Percentiles rank a stretch among this genome's conserved stretches.
phyloP scores from a whole-genome alignment of 1,139 yeast species.

The Meyerozyma guilliermondii region DNA sequence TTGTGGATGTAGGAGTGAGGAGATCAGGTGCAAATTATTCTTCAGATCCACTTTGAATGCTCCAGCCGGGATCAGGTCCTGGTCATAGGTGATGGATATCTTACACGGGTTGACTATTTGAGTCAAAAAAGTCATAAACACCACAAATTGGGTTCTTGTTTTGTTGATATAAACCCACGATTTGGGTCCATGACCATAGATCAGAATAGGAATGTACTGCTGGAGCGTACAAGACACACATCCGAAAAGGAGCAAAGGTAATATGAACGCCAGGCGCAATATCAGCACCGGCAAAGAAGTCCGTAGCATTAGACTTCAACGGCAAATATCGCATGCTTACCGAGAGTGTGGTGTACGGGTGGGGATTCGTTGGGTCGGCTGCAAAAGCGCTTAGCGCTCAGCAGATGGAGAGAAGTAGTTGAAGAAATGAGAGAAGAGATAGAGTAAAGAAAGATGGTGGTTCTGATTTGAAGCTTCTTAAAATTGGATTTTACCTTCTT shows the following conservation, averaged over 20 bases:
- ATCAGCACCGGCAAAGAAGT: slow-evolving; percentile 4
- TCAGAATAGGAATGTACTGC: slow-evolving; percentile 31
- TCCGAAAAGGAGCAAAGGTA: slow-evolving; percentile 39
- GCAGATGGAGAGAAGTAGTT: neutral
- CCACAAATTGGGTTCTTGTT: slow-evolving; percentile 49
- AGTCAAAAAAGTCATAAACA: slow-evolving; percentile 40
- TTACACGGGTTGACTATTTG: slow-evolving; percentile 37
- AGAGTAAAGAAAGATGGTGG: no score
- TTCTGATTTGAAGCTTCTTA: no score
- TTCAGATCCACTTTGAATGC: slow-evolving; percentile 13
- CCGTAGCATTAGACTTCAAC: neutral
- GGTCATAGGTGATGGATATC: slow-evolving; percentile 38
- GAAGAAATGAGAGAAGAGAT: neutral
- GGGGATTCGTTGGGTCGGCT: neutral
- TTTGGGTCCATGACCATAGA: slow-evolving; percentile 21
- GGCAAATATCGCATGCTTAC: neutral
- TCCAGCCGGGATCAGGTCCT: slow-evolving; percentile 17
- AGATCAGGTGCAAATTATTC: slow-evolving; percentile 25
- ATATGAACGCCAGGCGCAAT: slow-evolving; percentile 26
- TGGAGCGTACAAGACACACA: slow-evolving; percentile 38
- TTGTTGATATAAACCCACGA: slow-evolving; percentile 34
- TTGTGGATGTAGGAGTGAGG: slow-evolving; percentile 50
- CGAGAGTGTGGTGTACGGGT: neutral
- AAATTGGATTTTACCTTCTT: no score
- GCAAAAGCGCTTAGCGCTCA: neutral